Evolutionary conservation across 116 monocot species (phyloP).

Genomic region (Iris pallida): DNA sequence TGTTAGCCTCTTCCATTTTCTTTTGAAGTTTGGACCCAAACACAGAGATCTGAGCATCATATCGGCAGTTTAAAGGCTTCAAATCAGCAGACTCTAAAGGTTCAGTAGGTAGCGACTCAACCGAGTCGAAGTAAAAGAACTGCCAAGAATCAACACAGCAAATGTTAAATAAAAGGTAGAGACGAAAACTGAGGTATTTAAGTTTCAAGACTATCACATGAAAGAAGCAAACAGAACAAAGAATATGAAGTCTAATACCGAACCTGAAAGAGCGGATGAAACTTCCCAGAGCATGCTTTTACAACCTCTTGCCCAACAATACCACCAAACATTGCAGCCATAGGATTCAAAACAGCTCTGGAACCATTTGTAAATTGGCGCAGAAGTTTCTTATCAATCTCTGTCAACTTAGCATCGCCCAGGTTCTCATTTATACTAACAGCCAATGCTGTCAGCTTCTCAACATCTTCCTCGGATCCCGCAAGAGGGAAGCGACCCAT

Average conservation of each 20-base stretch:
- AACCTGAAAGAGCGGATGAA: slow-evolving; percentile 14
- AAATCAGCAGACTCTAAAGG: not conserved
- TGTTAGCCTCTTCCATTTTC: slow-evolving; percentile 8
- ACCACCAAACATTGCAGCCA: slow-evolving; percentile 30
- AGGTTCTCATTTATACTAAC: not conserved
- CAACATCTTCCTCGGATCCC: slow-evolving; percentile 7
- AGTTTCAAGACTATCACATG: too few relatives aligned
- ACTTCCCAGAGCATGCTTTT: slow-evolving; percentile 12
- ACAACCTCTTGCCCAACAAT: slow-evolving; percentile 27
- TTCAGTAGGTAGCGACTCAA: slow-evolving; percentile 6
- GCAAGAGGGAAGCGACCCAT: slow-evolving; percentile 7
- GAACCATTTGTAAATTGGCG: slow-evolving; percentile 8
- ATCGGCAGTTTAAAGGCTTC: slow-evolving; percentile 1
- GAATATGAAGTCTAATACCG: not conserved
- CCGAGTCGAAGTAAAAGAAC: slow-evolving; percentile 10
- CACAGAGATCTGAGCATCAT: slow-evolving; percentile 14
- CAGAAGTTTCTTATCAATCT: slow-evolving; percentile 4
- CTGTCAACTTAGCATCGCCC: not conserved
- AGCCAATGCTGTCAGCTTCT: slow-evolving; percentile 3
- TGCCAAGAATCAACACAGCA: slow-evolving; percentile 6
- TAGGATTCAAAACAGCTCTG: too few relatives aligned
- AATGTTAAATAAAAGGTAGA: too few relatives aligned
- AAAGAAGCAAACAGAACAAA: slow-evolving; percentile 2
- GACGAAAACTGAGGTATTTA: too few relatives aligned
- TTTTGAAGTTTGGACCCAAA: slow-evolving; percentile 7